phyloP scores from a whole-genome alignment of 306 rosid genomes.

The Cucumis hystrix region DNA sequence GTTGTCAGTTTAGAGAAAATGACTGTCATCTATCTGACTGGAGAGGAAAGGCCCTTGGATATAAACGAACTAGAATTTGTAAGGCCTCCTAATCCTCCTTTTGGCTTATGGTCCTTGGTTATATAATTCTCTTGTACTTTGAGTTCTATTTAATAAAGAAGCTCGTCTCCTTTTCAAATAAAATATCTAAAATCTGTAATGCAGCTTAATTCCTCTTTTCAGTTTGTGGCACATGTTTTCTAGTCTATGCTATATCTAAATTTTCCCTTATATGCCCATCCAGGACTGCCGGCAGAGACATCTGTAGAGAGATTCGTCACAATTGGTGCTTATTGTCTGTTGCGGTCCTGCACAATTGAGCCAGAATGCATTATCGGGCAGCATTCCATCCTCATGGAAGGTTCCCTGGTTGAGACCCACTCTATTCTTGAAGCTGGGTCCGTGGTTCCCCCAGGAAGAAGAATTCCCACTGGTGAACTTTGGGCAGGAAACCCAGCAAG shows the following conservation, averaged over 20 bases:
- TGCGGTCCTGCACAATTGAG: slow-evolving; percentile 92
- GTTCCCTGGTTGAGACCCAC: slow-evolving; percentile 86
- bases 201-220: not conserved
- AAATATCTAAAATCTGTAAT: not conserved
- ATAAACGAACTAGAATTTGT: not conserved
- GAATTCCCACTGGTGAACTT: slow-evolving; percentile 89
- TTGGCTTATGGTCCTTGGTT: too few relatives aligned
- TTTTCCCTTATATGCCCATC: not conserved
- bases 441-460: slow-evolving; percentile 89
- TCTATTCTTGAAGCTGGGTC: slow-evolving; percentile 99
- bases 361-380: slow-evolving; percentile 97
- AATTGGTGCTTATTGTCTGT: slow-evolving; percentile 77
- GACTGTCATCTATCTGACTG: not conserved
- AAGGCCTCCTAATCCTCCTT: too few relatives aligned
- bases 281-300: slow-evolving; percentile 96
- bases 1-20: not conserved
- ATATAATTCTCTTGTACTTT: too few relatives aligned
- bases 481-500: slow-evolving; percentile 99
- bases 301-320: slow-evolving; percentile 78
- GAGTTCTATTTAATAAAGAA: too few relatives aligned
- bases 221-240: not conserved
- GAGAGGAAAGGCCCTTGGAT: not conserved
- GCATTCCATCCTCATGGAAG: slow-evolving; percentile 98
- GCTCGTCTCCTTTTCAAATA: too few relatives aligned
- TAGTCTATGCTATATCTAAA: slow-evolving; percentile 6